A percentile compares a stretch with the other conserved stretches of the same genome.
Conservation (phyloP, 805 yeast genomes). For the Lachancea fermentati region DNA sequence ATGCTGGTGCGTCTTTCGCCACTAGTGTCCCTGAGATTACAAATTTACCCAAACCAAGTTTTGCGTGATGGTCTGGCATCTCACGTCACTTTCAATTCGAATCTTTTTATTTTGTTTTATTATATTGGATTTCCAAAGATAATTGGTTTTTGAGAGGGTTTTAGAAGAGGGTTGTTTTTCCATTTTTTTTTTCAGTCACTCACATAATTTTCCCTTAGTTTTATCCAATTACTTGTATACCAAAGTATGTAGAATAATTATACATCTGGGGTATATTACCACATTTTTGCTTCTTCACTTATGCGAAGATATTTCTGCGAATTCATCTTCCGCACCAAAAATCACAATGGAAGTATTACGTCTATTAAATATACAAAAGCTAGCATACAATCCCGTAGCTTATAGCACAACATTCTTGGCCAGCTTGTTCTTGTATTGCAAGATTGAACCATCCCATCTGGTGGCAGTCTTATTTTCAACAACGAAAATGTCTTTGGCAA, state of each 20-base stretch:
- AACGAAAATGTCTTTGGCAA: constrained; percentile 95
- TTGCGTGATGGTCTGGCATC: constrained; percentile 16
- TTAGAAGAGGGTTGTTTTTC: not conserved
- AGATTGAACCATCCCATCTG: constrained; percentile 90
- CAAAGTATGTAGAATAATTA: not conserved
- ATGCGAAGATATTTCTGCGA: no score
- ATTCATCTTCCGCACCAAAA: no score
- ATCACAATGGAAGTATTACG: not conserved
- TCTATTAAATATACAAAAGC: constrained; percentile 5
- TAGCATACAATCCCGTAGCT: constrained; percentile 11
- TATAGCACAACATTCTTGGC: constrained; percentile 82
- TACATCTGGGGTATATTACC: not conserved
- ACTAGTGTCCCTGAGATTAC: constrained; percentile 29
- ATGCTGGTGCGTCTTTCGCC: constrained; percentile 35
- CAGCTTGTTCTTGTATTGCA: constrained; percentile 89
- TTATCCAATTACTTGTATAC: not conserved
- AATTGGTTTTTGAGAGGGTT: constrained; percentile 1
- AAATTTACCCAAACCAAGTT: constrained; percentile 33
- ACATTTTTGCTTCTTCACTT: no score
- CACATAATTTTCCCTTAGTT: not conserved
- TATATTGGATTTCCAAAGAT: not conserved
- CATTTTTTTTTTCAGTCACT: not conserved
- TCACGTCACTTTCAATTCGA: not conserved
- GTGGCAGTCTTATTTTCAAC: constrained; percentile 95
- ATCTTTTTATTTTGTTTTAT: not conserved